Conservation (phyloP, 805 yeast species). For the Kazachstania kunashirensis region DNA sequence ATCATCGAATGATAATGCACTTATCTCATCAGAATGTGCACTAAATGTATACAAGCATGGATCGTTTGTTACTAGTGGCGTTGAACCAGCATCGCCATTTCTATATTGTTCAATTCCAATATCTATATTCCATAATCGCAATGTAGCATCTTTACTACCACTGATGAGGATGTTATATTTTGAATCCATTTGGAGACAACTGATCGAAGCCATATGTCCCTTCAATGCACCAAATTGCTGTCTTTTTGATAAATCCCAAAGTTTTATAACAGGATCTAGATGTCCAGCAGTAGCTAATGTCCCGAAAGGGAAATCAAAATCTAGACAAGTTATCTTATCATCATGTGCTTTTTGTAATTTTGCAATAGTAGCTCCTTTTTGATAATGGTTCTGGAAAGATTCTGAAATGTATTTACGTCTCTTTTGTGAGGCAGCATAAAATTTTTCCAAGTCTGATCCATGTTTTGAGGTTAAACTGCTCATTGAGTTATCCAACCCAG, state of each 20-base stretch:
- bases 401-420: slow-evolving; percentile 7
- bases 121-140: slow-evolving; percentile 50
- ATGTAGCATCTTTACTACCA: slow-evolving; percentile 56
- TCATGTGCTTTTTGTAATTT: slow-evolving; percentile 42
- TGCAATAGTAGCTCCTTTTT: slow-evolving; percentile 40
- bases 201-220: slow-evolving; percentile 59
- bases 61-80: slow-evolving; percentile 14
- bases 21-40: slow-evolving; percentile 57
- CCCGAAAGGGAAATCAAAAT: slow-evolving; percentile 65
- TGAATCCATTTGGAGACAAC: slow-evolving; percentile 51
- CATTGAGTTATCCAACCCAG: neutral
- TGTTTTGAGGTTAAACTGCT: neutral
- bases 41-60: slow-evolving; percentile 43
- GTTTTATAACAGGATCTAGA: slow-evolving; percentile 64
- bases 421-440: slow-evolving; percentile 6
- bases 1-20: slow-evolving; percentile 48
- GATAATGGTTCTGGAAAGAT: slow-evolving; percentile 6
- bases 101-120: slow-evolving; percentile 19
- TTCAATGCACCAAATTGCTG: slow-evolving; percentile 42
- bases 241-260: slow-evolving; percentile 68
- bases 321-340: slow-evolving; percentile 46
- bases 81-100: neutral
- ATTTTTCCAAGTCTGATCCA: neutral
- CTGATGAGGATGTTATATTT: slow-evolving; percentile 29
- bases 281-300: slow-evolving; percentile 63